Evolutionary conservation across 306 rosid species (phyloP).

Genomic region (Medicago ruthenica): DNA sequence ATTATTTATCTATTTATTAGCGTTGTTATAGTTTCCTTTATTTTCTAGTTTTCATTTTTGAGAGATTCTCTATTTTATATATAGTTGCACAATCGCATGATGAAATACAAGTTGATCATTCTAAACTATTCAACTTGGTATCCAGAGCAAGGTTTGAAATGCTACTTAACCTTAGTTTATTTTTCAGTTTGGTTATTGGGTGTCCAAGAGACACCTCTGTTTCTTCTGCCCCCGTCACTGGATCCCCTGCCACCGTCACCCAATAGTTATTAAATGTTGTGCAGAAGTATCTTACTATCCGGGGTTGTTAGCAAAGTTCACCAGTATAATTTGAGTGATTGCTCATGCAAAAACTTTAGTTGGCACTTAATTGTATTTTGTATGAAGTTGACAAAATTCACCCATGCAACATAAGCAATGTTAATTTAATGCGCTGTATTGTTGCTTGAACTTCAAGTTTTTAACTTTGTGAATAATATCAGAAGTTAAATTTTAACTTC

Average conservation of each 20-base stretch:
- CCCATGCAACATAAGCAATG: slow-evolving; percentile 5
- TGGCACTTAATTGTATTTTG: background rate
- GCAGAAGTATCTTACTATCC: background rate
- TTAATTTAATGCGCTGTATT: background rate
- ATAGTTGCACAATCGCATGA: background rate
- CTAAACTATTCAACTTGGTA: background rate
- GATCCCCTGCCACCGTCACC: background rate
- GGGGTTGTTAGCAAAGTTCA: background rate
- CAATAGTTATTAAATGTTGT: background rate
- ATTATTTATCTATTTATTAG: background rate
- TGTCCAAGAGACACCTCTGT: background rate
- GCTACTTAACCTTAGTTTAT: background rate
- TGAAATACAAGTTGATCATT: background rate
- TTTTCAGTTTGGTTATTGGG: background rate
- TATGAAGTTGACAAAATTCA: background rate
- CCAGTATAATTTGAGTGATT: background rate
- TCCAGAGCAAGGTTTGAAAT: background rate
- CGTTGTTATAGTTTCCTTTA: background rate
- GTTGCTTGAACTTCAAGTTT: slow-evolving; percentile 8
- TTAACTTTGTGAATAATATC: slow-evolving; percentile 8
- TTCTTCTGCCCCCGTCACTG: background rate
- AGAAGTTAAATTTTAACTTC: too few species aligned
- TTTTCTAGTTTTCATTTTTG: background rate
- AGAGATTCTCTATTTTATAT: background rate
- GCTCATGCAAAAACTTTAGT: background rate